A percentile compares a stretch with the other conserved stretches of the same genome.
Evolutionary conservation across 2,329 filamentous ascomycete species (phyloP).

Genomic region (Neofusicoccum umdonicola): DNA sequence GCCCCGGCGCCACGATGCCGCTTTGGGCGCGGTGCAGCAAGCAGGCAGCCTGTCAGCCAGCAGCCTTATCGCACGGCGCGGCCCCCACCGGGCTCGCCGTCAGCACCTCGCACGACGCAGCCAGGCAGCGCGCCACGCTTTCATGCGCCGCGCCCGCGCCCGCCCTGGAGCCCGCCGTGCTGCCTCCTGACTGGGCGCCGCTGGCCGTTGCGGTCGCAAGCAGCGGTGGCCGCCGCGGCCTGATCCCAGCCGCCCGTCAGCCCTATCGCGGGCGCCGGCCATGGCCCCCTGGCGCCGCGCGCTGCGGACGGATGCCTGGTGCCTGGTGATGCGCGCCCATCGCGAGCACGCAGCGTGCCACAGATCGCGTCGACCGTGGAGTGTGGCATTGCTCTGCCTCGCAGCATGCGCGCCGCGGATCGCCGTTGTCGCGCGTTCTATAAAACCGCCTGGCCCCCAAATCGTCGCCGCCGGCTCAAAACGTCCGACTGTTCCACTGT

Average conservation of each 20-base stretch:
- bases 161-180: not conserved
- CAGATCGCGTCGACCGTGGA: not conserved
- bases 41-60: not conserved
- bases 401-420: too few relatives aligned
- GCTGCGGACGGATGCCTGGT: not conserved
- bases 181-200: not conserved
- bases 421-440: not conserved
- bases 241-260: not conserved
- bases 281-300: not conserved
- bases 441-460: slow-evolving; percentile 6
- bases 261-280: slow-evolving; percentile 3
- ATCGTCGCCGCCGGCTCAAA: not conserved
- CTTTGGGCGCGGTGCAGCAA: not conserved
- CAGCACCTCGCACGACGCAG: not conserved
- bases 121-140: not conserved
- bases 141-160: not conserved
- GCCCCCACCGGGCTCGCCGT: slow-evolving; percentile 4
- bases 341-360: not conserved
- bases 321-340: not conserved
- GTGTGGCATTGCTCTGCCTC: too few relatives aligned
- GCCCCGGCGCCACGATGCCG: not conserved
- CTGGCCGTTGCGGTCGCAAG: not conserved
- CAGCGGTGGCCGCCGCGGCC: not conserved
- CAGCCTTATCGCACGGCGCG: not conserved
- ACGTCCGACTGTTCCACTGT: not conserved